Conservation (phyloP, 164 flowering plant species). For the Brasenia schreberi region DNA sequence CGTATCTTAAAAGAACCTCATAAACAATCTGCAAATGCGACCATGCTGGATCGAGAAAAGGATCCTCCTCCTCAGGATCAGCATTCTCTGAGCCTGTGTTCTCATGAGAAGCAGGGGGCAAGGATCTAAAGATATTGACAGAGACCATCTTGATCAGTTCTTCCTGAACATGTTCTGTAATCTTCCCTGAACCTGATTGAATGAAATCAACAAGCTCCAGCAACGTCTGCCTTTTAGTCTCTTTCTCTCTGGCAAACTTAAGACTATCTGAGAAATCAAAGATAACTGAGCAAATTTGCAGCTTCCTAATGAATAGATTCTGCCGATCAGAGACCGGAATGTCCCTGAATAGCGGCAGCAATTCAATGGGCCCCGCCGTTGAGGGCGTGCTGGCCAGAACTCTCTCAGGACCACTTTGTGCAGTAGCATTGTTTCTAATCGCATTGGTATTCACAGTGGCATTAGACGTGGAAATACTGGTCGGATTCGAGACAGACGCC, state of each 20-base stretch:
- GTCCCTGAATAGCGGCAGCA: slow-evolving; percentile 43
- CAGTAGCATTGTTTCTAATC: slow-evolving; percentile 6
- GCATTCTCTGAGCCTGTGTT: slow-evolving; percentile 41
- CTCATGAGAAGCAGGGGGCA: slow-evolving; percentile 60
- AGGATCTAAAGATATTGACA: slow-evolving; percentile 47
- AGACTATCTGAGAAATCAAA: slow-evolving; percentile 26
- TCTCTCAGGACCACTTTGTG: slow-evolving; percentile 3
- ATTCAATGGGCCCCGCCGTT: slow-evolving; percentile 23
- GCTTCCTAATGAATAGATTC: slow-evolving; percentile 38
- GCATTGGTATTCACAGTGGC: slow-evolving; percentile 6
- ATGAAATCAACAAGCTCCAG: slow-evolving; percentile 25
- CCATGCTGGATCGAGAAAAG: slow-evolving; percentile 58
- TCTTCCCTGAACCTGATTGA: slow-evolving; percentile 22
- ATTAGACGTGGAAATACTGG: slow-evolving; percentile 55
- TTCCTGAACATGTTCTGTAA: slow-evolving; percentile 21
- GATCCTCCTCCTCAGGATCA: slow-evolving; percentile 72
- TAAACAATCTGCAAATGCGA: slow-evolving; percentile 34
- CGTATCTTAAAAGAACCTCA: slow-evolving; percentile 31
- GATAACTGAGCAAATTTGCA: slow-evolving; percentile 17
- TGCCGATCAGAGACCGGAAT: slow-evolving; percentile 41
- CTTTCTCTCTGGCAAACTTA: slow-evolving; percentile 22
- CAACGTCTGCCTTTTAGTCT: slow-evolving; percentile 25
- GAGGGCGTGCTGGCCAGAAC: not conserved
- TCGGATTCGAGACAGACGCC: slow-evolving; percentile 28
- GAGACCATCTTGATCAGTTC: slow-evolving; percentile 44